phyloP scores from a whole-genome alignment of 257 asterid genomes.

The Scutellaria baicalensis region DNA sequence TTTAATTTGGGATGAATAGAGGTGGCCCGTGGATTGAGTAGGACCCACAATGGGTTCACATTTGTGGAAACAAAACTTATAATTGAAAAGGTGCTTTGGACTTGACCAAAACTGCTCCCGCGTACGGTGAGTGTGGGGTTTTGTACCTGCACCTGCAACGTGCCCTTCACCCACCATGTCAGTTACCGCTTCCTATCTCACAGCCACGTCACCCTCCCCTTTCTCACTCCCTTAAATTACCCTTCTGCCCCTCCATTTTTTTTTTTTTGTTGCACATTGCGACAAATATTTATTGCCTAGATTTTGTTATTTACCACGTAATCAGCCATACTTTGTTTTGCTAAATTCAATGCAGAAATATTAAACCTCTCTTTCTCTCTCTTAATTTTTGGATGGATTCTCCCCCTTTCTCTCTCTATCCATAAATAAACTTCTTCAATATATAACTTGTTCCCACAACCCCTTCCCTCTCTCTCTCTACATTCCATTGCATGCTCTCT shows the following conservation, averaged over 20 bases:
- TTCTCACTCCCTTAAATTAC: background rate
- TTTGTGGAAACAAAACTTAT: slow-evolving; percentile 4
- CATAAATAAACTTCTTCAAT: slow-evolving; percentile 17
- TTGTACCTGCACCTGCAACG: slow-evolving; percentile 22
- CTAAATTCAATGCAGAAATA: slow-evolving; percentile 18
- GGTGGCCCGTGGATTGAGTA: slow-evolving; percentile 29
- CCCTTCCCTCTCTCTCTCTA: background rate
- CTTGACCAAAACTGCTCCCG: slow-evolving; percentile 15
- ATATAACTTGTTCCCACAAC: slow-evolving; percentile 15
- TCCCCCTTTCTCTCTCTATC: slow-evolving; percentile 7
- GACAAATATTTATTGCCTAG: background rate
- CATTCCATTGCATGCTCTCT: slow-evolving; percentile 14
- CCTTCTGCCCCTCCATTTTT: background rate
- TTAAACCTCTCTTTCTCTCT: slow-evolving; percentile 16
- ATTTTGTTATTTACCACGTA: background rate
- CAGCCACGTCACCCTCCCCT: slow-evolving; percentile 28
- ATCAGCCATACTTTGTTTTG: background rate
- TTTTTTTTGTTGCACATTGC: too few relatives aligned
- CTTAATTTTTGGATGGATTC: slow-evolving; percentile 20
- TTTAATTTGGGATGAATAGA: slow-evolving; percentile 17
- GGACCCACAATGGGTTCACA: slow-evolving; percentile 16
- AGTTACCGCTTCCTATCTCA: slow-evolving; percentile 18
- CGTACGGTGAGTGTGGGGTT: slow-evolving; percentile 26
- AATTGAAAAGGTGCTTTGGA: background rate
- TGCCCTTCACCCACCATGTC: slow-evolving; percentile 33